These are phyloP conservation scores for Claviceps purpurea DNA, from an alignment of 2,329 filamentous ascomycete species.

Conservation along the genomic window DNA sequence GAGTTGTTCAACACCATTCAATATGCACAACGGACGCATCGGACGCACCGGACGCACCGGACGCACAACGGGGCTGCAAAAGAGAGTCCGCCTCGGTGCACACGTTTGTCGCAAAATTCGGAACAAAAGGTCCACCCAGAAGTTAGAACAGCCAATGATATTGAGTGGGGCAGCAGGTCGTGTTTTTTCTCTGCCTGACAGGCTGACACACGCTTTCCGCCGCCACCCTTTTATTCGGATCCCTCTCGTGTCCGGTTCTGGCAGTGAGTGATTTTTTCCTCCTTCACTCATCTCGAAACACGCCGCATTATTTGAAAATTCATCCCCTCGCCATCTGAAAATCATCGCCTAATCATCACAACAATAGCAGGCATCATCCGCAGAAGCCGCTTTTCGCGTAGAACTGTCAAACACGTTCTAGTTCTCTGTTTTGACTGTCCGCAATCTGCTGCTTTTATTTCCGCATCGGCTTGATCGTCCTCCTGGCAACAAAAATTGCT, in stretches of 20 bases:
- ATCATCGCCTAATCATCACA: background rate
- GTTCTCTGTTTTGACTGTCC: background rate
- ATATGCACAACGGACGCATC: too few relatives aligned
- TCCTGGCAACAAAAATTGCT: background rate
- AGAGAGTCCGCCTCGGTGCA: too few relatives aligned
- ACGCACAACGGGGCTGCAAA: too few relatives aligned
- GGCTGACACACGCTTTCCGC: background rate
- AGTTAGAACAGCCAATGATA: background rate
- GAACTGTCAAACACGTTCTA: background rate
- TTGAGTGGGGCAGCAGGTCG: conserved; percentile 1
- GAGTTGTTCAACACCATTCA: background rate
- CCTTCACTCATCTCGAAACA: background rate
- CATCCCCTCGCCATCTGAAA: background rate
- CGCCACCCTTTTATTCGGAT: conserved; percentile 2
- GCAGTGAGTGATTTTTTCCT: background rate
- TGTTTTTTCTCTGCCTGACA: conserved; percentile 3
- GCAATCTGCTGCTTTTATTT: background rate
- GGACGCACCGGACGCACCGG: too few relatives aligned
- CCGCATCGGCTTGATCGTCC: background rate
- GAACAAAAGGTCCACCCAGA: background rate
- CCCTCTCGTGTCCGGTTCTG: background rate
- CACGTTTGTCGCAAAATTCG: too few relatives aligned
- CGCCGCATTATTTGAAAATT: background rate
- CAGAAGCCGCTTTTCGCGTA: background rate
- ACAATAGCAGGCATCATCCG: background rate